phyloP scores from a whole-genome alignment of 805 yeast genomes.

The Candida sonorensis region DNA sequence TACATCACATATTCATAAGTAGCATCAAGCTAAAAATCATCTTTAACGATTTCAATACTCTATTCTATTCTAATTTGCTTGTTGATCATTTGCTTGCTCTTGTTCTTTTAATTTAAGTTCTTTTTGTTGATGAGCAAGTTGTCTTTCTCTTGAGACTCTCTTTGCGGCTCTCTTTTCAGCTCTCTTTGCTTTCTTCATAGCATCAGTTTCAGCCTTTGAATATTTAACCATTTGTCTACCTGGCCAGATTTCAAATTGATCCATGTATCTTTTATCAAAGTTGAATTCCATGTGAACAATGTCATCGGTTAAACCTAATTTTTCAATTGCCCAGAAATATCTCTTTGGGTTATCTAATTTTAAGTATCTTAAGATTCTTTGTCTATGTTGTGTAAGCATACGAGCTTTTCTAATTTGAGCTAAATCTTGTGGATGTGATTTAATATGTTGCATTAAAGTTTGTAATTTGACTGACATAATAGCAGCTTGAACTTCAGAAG shows the following conservation, averaged over 20 bases:
- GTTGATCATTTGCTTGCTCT: too few species aligned
- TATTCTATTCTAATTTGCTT: too few species aligned
- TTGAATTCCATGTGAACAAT: slow-evolving; percentile 74
- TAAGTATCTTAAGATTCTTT: slow-evolving; percentile 71
- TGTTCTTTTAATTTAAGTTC: too few species aligned
- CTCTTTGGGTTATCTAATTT: slow-evolving; percentile 73
- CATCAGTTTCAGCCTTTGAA: slow-evolving; percentile 41
- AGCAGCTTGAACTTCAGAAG: slow-evolving; percentile 96
- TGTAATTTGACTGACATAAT: slow-evolving; percentile 76
- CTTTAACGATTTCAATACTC: too few species aligned
- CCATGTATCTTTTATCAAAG: slow-evolving; percentile 71
- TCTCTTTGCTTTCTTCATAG: slow-evolving; percentile 39
- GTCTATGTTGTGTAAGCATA: slow-evolving; percentile 85
- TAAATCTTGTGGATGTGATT: slow-evolving; percentile 65
- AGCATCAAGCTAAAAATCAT: too few species aligned
- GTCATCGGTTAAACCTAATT: slow-evolving; percentile 80
- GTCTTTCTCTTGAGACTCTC: slow-evolving; percentile 18
- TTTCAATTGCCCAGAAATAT: slow-evolving; percentile 80
- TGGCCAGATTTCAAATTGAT: slow-evolving; percentile 72
- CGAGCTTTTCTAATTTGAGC: slow-evolving; percentile 64
- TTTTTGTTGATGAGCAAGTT: not conserved
- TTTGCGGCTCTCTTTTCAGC: slow-evolving; percentile 35
- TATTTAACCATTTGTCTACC: slow-evolving; percentile 59
- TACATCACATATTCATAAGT: too few species aligned
- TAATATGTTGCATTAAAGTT: slow-evolving; percentile 67